These are phyloP conservation scores for Diaporthe citrichinensis DNA, from an alignment of 2,329 filamentous ascomycete species.

Conservation along the genomic window DNA sequence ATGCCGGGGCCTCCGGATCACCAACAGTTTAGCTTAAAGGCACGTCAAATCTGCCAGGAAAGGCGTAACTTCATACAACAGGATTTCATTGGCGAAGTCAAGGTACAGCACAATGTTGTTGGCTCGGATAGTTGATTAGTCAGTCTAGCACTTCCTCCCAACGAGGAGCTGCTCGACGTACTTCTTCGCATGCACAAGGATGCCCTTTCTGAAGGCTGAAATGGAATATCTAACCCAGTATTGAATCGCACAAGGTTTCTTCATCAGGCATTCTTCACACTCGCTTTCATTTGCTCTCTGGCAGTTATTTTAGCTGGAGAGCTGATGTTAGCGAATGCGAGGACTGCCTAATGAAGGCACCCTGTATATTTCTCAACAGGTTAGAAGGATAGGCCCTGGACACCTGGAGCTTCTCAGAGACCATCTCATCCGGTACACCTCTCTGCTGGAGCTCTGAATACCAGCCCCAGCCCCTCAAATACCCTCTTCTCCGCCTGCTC, in stretches of 20 bases:
- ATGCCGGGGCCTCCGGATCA: neutral
- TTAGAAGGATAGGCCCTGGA: neutral
- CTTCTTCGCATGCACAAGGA: neutral
- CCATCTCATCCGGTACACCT: slow-evolving; percentile 74
- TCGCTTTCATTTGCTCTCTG: neutral
- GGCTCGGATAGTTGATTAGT: neutral
- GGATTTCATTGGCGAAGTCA: neutral
- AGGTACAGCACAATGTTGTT: neutral
- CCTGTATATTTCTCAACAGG: neutral
- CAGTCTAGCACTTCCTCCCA: neutral
- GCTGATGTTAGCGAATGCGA: neutral
- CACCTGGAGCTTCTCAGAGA: neutral
- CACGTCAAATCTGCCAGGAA: slow-evolving; percentile 15
- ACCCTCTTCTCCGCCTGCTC: slow-evolving; percentile 83
- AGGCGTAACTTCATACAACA: neutral
- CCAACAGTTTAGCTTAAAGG: neutral
- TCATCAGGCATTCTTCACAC: neutral
- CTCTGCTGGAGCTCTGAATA: slow-evolving; percentile 76
- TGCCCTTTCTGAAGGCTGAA: neutral
- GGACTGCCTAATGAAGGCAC: neutral
- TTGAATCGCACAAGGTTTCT: neutral
- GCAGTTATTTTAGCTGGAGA: neutral
- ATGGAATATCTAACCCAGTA: no score
- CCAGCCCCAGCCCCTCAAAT: slow-evolving; percentile 81
- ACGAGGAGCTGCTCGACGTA: neutral